These are phyloP conservation scores for Microcyclospora tardicrescens DNA, from an alignment of 2,329 filamentous ascomycete species.

Conservation along the genomic window DNA sequence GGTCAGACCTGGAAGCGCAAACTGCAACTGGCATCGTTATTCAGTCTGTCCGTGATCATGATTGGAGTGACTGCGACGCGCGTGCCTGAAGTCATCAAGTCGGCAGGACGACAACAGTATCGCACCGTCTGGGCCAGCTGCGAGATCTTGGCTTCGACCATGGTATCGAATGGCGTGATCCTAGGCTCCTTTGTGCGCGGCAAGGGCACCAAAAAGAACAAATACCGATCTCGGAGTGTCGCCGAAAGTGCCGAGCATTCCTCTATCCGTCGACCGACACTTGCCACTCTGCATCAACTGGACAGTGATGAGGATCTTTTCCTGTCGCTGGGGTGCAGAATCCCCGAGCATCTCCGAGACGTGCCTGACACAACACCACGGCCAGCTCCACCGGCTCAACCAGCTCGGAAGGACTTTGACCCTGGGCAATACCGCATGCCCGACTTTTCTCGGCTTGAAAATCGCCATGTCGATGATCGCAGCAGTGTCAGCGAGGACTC, in stretches of 20 bases:
- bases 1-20: conserved; percentile 67
- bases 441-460: background rate
- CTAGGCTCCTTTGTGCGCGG: conserved; percentile 88
- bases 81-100: conserved; percentile 61
- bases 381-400: conserved; percentile 27
- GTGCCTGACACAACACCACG: conserved; percentile 18
- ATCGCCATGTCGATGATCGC: background rate
- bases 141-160: conserved; percentile 78
- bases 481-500: conserved; percentile 10
- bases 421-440: background rate
- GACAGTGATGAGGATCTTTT: conserved; percentile 89
- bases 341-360: conserved; percentile 37
- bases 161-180: conserved; percentile 76
- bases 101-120: conserved; percentile 65
- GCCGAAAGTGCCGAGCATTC: conserved; percentile 38
- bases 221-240: conserved; percentile 51
- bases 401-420: conserved; percentile 15
- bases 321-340: conserved; percentile 57
- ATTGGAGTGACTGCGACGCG: conserved; percentile 70
- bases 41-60: conserved; percentile 70
- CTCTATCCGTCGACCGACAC: conserved; percentile 48
- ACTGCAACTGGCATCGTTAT: conserved; percentile 63
- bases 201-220: conserved; percentile 76
- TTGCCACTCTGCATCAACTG: conserved; percentile 54
- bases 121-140: conserved; percentile 80